These are phyloP conservation scores for Globisporangium abappressorium DNA, from an alignment of 352 stramenopile genomes.

Conservation along the genomic window DNA sequence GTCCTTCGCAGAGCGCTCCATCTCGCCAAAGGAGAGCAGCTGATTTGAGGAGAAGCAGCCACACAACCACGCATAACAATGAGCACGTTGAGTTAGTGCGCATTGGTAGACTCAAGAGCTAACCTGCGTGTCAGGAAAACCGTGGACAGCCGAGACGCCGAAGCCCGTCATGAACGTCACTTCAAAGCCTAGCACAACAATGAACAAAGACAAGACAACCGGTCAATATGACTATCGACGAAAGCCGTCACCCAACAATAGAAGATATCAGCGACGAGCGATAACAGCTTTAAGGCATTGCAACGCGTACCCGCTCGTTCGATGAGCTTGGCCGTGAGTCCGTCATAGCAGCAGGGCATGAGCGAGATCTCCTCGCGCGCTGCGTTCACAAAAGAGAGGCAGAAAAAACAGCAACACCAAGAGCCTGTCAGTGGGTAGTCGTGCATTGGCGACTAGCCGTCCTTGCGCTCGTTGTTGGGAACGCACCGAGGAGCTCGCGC, in stretches of 20 bases:
- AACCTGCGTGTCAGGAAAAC: slow-evolving; percentile 83
- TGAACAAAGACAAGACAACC: neutral
- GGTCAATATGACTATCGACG: neutral
- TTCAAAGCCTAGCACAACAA: slow-evolving; percentile 60
- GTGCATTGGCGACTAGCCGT: neutral
- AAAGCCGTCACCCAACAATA: neutral
- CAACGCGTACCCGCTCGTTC: slow-evolving; percentile 43
- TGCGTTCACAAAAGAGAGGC: slow-evolving; percentile 5
- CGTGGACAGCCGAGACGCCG: slow-evolving; percentile 83
- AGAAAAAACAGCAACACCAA: too few species aligned
- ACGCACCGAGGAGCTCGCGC: slow-evolving; percentile 40
- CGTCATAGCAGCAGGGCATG: slow-evolving; percentile 92
- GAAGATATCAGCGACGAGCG: neutral
- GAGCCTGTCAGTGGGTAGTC: neutral
- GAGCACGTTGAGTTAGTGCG: neutral
- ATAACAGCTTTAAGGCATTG: neutral
- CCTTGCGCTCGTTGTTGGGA: neutral
- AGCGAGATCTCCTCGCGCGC: slow-evolving; percentile 58
- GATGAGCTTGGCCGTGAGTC: slow-evolving; percentile 87
- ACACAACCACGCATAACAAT: neutral
- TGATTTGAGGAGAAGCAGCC: slow-evolving; percentile 27
- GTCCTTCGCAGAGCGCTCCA: slow-evolving; percentile 37
- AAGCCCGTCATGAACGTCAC: slow-evolving; percentile 94
- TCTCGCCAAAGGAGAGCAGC: slow-evolving; percentile 69
- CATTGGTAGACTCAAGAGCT: neutral